Conservation (phyloP, 169 alveolate species). For the Perkinsus olseni region DNA sequence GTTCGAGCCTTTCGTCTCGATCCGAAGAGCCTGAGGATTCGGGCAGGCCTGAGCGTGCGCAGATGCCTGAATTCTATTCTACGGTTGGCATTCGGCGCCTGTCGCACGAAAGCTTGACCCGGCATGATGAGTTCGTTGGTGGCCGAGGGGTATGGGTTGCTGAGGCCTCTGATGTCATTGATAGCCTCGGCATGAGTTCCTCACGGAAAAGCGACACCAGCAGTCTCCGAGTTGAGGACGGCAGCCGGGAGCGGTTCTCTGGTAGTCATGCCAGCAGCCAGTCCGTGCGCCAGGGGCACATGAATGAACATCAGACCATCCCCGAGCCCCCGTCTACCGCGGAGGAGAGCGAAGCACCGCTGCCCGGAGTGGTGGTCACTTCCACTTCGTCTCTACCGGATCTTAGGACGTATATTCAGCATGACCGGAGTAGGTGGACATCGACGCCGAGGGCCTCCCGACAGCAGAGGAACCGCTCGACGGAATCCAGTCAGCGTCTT, state of each 20-base stretch:
- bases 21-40: neutral
- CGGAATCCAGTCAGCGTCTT: too few species aligned
- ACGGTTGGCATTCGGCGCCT: neutral
- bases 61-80: neutral
- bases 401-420: too few species aligned
- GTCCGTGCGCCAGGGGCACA: too few species aligned
- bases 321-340: too few species aligned
- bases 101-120: neutral
- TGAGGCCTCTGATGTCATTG: neutral
- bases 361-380: too few species aligned
- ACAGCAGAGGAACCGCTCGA: neutral
- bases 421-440: too few species aligned
- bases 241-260: neutral
- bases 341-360: too few species aligned
- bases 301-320: too few species aligned
- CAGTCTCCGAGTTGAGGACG: neutral
- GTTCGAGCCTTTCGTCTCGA: neutral
- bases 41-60: neutral
- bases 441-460: too few species aligned
- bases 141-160: neutral
- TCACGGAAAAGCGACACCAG: neutral
- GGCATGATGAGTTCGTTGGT: neutral
- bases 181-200: neutral
- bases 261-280: too few species aligned
- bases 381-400: too few species aligned